Percentiles rank a stretch among this genome's conserved stretches.
These are phyloP conservation scores for Elongisporangium senticosum DNA, from an alignment of 352 stramenopile genomes.

Conservation along the genomic window DNA sequence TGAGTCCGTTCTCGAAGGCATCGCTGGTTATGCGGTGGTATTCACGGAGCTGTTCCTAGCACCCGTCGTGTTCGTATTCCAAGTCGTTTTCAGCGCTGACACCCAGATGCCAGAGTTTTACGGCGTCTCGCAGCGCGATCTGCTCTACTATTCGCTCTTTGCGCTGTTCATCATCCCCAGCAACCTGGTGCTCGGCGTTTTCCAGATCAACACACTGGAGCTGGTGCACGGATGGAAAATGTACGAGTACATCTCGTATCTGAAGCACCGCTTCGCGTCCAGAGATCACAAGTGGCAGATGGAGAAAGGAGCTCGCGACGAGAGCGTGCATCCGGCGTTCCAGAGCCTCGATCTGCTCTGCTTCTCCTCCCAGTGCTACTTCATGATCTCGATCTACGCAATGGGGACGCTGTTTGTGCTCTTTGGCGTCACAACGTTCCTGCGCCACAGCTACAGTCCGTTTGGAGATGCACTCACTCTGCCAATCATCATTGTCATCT, in stretches of 20 bases:
- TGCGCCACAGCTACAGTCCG: constrained; percentile 91
- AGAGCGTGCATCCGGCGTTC: constrained; percentile 90
- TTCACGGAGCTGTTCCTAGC: constrained; percentile 85
- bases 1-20: constrained; percentile 90
- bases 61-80: constrained; percentile 83
- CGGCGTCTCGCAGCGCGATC: constrained; percentile 89
- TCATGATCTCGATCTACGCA: constrained; percentile 80
- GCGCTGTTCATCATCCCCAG: constrained; percentile 94
- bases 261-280: constrained; percentile 93
- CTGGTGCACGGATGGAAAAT: constrained; percentile 96
- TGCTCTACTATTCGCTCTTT: constrained; percentile 95
- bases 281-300: constrained; percentile 93
- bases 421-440: constrained; percentile 90
- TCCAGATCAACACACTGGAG: constrained; percentile 95
- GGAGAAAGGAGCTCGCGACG: constrained; percentile 71
- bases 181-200: constrained; percentile 90
- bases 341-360: constrained; percentile 94
- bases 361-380: constrained; percentile 94
- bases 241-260: constrained; percentile 97
- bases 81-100: constrained; percentile 87
- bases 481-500: constrained; percentile 86
- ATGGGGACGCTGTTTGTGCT: constrained; percentile 90
- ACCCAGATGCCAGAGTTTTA: constrained; percentile 92
- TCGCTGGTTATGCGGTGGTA: constrained; percentile 89
- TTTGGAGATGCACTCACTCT: constrained; percentile 90